A percentile compares a stretch with the other conserved stretches of the same genome.
These are phyloP conservation scores for Kalmusia sp. DNA, from an alignment of 2,329 filamentous ascomycete species.

Conservation along the genomic window DNA sequence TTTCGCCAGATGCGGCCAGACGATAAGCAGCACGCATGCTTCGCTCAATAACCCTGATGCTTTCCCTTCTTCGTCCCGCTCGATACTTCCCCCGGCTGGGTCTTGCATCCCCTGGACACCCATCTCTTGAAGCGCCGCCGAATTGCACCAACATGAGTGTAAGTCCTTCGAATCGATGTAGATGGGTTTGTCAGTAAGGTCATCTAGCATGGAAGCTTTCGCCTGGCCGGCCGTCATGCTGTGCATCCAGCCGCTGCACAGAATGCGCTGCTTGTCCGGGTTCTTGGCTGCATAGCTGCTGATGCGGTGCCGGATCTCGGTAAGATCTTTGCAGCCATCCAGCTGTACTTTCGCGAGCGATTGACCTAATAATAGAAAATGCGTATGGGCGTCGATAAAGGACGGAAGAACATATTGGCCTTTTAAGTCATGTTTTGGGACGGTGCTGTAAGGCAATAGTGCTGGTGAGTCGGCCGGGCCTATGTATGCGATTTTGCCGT, in stretches of 20 bases:
- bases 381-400: conserved; percentile 66
- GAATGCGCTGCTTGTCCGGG: conserved; percentile 55
- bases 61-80: conserved; percentile 56
- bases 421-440: conserved; percentile 43
- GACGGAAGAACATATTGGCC: conserved; percentile 57
- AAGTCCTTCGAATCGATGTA: conserved; percentile 65
- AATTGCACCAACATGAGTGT: conserved; percentile 65
- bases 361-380: conserved; percentile 63
- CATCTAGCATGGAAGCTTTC: conserved; percentile 59
- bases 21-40: conserved; percentile 60
- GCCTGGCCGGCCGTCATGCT: conserved; percentile 61
- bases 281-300: conserved; percentile 53
- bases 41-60: conserved; percentile 62
- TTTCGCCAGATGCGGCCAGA: conserved; percentile 62
- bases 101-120: conserved; percentile 55
- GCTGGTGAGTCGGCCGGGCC: conserved; percentile 35
- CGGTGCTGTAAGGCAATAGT: conserved; percentile 32
- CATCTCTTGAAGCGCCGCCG: conserved; percentile 59
- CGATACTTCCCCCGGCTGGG: conserved; percentile 61
- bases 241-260: conserved; percentile 65
- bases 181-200: conserved; percentile 59
- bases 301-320: conserved; percentile 59
- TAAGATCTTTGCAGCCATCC: conserved; percentile 54
- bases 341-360: conserved; percentile 61
- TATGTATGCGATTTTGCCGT: conserved; percentile 52